These are phyloP conservation scores for Blastocrithidia nonstop DNA, from an alignment of 208 protist species.

Conservation along the genomic window DNA sequence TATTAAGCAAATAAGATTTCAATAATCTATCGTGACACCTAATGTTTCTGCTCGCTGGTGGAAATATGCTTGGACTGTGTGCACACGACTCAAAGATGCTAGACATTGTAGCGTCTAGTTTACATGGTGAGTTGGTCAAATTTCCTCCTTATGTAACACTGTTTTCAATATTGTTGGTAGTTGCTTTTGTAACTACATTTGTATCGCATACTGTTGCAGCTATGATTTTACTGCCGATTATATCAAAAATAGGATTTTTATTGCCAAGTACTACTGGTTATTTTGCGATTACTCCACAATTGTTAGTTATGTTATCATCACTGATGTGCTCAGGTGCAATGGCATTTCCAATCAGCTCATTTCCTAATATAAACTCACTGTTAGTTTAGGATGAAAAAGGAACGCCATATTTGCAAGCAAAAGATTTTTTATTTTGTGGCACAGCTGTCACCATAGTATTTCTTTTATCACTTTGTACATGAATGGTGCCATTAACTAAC, in stretches of 20 bases:
- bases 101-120: conserved; percentile 50
- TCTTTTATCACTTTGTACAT: conserved; percentile 45
- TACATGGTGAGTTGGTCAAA: conserved; percentile 38
- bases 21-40: conserved; percentile 88
- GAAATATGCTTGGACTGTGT: conserved; percentile 87
- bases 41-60: conserved; percentile 86
- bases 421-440: conserved; percentile 80
- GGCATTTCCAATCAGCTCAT: conserved; percentile 90
- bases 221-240: conserved; percentile 87
- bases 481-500: conserved; percentile 77
- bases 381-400: conserved; percentile 77
- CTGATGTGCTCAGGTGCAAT: conserved; percentile 86
- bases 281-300: conserved; percentile 47
- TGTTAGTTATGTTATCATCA: conserved; percentile 68
- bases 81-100: conserved; percentile 76
- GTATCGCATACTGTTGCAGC: conserved; percentile 89
- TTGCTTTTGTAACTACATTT: conserved; percentile 78
- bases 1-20: conserved; percentile 86
- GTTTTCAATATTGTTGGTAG: conserved; percentile 33
- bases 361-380: conserved; percentile 90
- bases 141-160: conserved; percentile 53
- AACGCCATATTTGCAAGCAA: conserved; percentile 69
- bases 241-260: conserved; percentile 77
- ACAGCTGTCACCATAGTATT: conserved; percentile 58
- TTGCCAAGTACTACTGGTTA: conserved; percentile 35